These are phyloP conservation scores for Seiridium unicorne DNA, from an alignment of 2,329 filamentous ascomycete genomes.

Conservation along the genomic window DNA sequence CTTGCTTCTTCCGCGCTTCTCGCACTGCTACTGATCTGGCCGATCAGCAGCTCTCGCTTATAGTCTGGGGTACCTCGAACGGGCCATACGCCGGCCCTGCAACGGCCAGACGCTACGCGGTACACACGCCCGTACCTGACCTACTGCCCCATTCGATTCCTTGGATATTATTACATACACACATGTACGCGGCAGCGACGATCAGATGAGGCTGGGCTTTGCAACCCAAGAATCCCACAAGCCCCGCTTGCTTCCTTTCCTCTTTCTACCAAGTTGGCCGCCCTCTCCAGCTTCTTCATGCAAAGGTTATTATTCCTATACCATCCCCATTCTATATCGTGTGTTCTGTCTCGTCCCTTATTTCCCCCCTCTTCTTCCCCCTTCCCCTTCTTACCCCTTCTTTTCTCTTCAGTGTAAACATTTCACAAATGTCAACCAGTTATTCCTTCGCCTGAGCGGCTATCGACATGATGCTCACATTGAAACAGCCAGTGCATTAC, in stretches of 20 bases:
- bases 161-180: conserved; percentile 21
- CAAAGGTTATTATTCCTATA: conserved; percentile 35
- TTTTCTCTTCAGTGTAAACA: conserved; percentile 12
- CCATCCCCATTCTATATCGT: conserved; percentile 12
- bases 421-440: conserved; percentile 15
- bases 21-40: conserved; percentile 12
- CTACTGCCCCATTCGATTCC: conserved; percentile 10
- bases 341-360: conserved; percentile 5
- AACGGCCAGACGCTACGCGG: conserved; percentile 26
- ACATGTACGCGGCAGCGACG: conserved; percentile 30
- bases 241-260: conserved; percentile 30
- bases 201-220: conserved; percentile 34
- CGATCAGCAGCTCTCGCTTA: conserved; percentile 14
- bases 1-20: conserved; percentile 24
- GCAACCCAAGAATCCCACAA: conserved; percentile 32
- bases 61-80: conserved; percentile 23
- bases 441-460: conserved; percentile 14
- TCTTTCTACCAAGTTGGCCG: conserved; percentile 33
- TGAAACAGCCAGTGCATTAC: conserved; percentile 58
- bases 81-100: conserved; percentile 25
- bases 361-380: conserved; percentile 17
- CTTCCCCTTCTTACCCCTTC: conserved; percentile 20
- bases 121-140: not conserved
- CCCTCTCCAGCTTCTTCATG: conserved; percentile 35
- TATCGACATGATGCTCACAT: conserved; percentile 56